These are phyloP conservation scores for Penicillium goetzii DNA, from an alignment of 495 filamentous ascomycete genomes.

Conservation along the genomic window DNA sequence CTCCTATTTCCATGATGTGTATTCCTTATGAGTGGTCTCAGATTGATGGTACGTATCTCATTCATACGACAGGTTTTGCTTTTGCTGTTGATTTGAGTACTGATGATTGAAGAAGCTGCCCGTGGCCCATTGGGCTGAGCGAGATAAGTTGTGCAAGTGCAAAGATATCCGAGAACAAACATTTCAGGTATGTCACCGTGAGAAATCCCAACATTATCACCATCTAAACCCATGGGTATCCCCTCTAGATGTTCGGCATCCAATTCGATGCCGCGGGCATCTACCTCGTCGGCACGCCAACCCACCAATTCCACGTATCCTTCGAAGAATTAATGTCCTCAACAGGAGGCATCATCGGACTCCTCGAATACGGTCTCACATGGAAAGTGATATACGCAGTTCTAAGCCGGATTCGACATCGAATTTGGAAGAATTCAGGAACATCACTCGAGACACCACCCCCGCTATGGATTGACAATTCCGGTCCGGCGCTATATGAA, in stretches of 20 bases:
- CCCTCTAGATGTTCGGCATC: constrained; percentile 22
- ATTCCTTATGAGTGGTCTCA: background rate
- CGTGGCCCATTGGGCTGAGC: background rate
- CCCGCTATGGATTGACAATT: constrained; percentile 29
- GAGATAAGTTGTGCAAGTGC: background rate
- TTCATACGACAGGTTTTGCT: background rate
- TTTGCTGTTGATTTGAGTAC: background rate
- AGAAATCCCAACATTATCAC: background rate
- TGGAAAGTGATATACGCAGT: constrained; percentile 22
- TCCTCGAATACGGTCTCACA: constrained; percentile 29
- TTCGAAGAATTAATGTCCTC: constrained; percentile 32
- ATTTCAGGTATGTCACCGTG: background rate
- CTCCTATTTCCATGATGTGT: constrained; percentile 4
- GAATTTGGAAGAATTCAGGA: constrained; percentile 15
- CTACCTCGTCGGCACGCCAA: constrained; percentile 30
- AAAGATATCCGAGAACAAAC: background rate
- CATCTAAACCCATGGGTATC: background rate
- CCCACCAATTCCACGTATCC: constrained; percentile 27
- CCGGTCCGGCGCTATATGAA: constrained; percentile 26
- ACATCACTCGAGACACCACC: constrained; percentile 15
- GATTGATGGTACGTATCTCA: constrained; percentile 2
- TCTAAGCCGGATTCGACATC: constrained; percentile 20
- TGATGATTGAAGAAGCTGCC: background rate
- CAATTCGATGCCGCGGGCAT: constrained; percentile 31
- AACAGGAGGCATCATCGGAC: constrained; percentile 25